Evolutionary conservation across 164 flowering plant genomes (phyloP).

Genomic region (Chimonanthus praecox): DNA sequence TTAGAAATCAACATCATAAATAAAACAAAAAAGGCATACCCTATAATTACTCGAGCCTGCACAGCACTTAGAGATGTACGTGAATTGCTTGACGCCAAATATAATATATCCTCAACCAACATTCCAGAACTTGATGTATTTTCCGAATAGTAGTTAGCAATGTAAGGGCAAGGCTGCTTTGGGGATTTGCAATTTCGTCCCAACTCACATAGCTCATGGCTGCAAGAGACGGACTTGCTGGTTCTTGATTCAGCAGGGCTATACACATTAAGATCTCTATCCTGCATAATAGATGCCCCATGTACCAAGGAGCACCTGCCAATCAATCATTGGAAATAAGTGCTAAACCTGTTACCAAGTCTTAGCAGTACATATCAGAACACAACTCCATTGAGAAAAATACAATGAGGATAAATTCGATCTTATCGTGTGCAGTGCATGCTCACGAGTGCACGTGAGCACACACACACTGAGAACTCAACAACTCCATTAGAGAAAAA

Average conservation of each 20-base stretch:
- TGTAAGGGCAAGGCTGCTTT: conserved; percentile 69
- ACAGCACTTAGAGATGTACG: conserved; percentile 33
- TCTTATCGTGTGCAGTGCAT: too few species aligned
- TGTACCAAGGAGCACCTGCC: conserved; percentile 97
- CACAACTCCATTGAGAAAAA: neutral
- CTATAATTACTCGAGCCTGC: conserved; percentile 63
- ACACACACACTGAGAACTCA: too few species aligned
- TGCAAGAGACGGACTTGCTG: conserved; percentile 66
- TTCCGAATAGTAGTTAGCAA: conserved; percentile 45
- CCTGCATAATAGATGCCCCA: conserved; percentile 99
- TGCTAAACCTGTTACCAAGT: conserved; percentile 65
- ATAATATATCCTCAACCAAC: conserved; percentile 73
- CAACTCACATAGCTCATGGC: conserved; percentile 61
- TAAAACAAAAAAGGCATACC: conserved; percentile 34
- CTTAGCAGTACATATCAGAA: conserved; percentile 19
- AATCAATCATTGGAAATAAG: conserved; percentile 98
- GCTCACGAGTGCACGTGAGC: too few species aligned
- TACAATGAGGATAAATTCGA: neutral
- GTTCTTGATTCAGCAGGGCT: conserved; percentile 72
- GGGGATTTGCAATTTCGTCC: conserved; percentile 56
- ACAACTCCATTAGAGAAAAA: too few species aligned
- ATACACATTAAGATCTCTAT: conserved; percentile 75
- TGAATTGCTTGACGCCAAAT: conserved; percentile 45
- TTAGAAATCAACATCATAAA: conserved; percentile 1
- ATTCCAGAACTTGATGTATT: conserved; percentile 78